Evolutionary conservation across 139 green algal genomes (phyloP), one percentile per base, ranked within the genome.

Genomic region (Parachlorella kessleri): DNA sequence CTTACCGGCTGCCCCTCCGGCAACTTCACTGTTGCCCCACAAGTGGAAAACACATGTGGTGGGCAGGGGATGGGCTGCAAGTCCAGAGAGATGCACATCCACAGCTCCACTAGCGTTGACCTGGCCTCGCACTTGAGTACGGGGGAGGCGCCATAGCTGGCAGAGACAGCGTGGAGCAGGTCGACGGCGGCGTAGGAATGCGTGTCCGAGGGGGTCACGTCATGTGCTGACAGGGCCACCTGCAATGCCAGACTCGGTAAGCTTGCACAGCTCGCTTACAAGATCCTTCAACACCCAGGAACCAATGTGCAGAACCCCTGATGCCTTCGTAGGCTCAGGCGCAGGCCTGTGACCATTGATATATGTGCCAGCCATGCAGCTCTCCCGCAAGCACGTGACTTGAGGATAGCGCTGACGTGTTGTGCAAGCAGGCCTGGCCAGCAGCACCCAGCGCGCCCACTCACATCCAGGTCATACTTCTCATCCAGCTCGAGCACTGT

Each of bases 401-500:
- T n/a, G n/a, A n/a, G n/a, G n/a, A n/a, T n/a, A n/a, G n/a, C n/a
- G n/a, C n/a, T n/a, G n/a, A n/a, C n/a, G n/a, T n/a, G n/a, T n/a
- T n/a, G n/a, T n/a, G n/a, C n/a, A n/a, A n/a, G n/a, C n/a, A n/a
- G n/a, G n/a, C n/a, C n/a, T n/a, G n/a, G n/a, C n/a, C n/a, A n/a
- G n/a, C n/a, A n/a, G n/a, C n/a, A n/a, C n/a, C n/a, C n/a, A n/a
- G n/a, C 48, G 14, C 48, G 21, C 48, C 14, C 48, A 59, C 48
- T 59, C 48, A 59, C 48, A 59, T 59, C 48, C 21, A 73, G 37
- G 66, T 88, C 74, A 36, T 88, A 88, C 53, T 73, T 74, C 24
- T 67, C 28, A 72, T 91, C 66, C 78, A 92, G 69, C 37, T 84
- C 72, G 8, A 93, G 76, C 10, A 86, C 77, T 14, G 72, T 75